These are phyloP conservation scores for Hypoxylon perforatum DNA, from an alignment of 495 filamentous ascomycete species.

Conservation along the genomic window DNA sequence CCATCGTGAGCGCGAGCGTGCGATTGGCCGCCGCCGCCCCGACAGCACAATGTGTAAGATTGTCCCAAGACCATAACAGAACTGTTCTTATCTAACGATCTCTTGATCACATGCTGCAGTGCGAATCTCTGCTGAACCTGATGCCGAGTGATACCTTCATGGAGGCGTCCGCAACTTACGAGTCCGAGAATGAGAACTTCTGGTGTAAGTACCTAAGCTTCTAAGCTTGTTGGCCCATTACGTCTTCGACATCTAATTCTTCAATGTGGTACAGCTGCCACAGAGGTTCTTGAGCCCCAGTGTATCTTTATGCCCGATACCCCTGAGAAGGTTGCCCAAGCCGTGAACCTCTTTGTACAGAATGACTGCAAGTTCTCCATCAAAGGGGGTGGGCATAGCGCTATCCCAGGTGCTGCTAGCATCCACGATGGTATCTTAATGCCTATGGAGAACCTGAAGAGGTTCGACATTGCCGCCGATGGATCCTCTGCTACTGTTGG, in stretches of 20 bases:
- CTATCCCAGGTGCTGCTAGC: constrained; percentile 55
- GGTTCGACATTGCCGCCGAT: constrained; percentile 52
- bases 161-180: not conserved
- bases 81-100: not conserved
- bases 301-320: not conserved
- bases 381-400: constrained; percentile 55
- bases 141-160: not conserved
- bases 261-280: not conserved
- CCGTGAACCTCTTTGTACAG: not conserved
- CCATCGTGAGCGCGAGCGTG: not conserved
- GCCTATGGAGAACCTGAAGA: constrained; percentile 53
- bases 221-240: not conserved
- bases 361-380: constrained; percentile 46
- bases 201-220: constrained; percentile 7
- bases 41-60: constrained; percentile 5
- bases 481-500: constrained; percentile 50
- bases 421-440: constrained; percentile 59
- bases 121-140: not conserved
- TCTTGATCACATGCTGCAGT: not conserved
- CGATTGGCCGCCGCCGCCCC: not conserved
- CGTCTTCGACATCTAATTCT: not conserved
- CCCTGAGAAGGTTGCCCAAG: constrained; percentile 1
- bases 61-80: not conserved
- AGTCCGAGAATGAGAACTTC: not conserved
- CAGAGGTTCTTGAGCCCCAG: not conserved